Evolutionary conservation across 1,139 yeast genomes (phyloP).

Genomic region (Pichia sp.): DNA sequence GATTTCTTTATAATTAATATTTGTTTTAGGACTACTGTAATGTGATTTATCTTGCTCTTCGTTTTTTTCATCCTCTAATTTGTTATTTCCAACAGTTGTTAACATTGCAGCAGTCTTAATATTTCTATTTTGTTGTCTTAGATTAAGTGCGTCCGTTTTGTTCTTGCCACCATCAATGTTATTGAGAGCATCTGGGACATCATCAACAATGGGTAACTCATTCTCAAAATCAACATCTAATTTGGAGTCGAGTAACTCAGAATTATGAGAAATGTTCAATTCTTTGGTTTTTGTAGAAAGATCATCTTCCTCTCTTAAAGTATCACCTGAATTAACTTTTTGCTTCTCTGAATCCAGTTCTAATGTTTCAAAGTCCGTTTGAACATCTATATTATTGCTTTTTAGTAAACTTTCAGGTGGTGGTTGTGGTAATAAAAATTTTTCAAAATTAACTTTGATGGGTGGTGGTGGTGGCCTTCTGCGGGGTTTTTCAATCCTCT

Average conservation of each 20-base stretch:
- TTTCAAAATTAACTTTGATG: slow-evolving; percentile 12
- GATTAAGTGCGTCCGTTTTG: too few relatives aligned
- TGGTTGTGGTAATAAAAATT: slow-evolving; percentile 16
- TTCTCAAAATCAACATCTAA: neutral
- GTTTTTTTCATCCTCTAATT: too few relatives aligned
- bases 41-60: too few relatives aligned
- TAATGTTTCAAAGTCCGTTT: neutral
- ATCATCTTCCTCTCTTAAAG: neutral
- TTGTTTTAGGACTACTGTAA: too few relatives aligned
- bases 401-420: slow-evolving; percentile 14
- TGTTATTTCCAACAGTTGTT: too few relatives aligned
- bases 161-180: too few relatives aligned
- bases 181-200: too few relatives aligned
- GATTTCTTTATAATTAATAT: neutral
- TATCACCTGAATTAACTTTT: neutral
- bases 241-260: neutral
- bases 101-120: too few relatives aligned
- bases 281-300: neutral
- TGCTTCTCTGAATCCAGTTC: neutral
- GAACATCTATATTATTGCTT: slow-evolving; percentile 7
- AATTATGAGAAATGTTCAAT: neutral
- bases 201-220: too few relatives aligned
- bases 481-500: neutral
- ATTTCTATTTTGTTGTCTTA: too few relatives aligned
- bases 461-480: slow-evolving; percentile 9